Evolutionary conservation across 2,329 filamentous ascomycete genomes (phyloP).

Genomic region (Trichoderma oligosporum): DNA sequence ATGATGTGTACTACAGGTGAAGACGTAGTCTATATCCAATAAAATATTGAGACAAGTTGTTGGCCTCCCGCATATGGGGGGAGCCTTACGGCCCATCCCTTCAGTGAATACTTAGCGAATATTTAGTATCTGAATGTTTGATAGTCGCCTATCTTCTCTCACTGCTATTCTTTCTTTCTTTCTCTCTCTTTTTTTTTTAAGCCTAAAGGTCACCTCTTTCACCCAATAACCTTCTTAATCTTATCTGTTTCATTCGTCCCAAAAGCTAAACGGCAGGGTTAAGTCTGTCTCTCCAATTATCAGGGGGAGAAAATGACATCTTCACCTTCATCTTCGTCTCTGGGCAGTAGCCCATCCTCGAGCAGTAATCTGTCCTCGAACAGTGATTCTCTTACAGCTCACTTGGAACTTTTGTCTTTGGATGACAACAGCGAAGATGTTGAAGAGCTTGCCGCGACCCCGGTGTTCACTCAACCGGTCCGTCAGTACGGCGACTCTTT

Average conservation of each 20-base stretch:
- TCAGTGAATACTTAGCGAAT: background rate
- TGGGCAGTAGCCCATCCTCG: background rate
- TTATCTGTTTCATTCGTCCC: no score
- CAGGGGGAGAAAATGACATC: background rate
- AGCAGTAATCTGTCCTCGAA: background rate
- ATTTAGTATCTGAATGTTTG: background rate
- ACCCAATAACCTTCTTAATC: no score
- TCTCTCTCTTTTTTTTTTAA: no score
- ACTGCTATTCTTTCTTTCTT: background rate
- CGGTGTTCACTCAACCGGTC: conserved; percentile 24
- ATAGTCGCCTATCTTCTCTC: background rate
- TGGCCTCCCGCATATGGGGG: conserved; percentile 2
- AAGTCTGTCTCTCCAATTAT: no score
- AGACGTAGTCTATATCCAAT: background rate
- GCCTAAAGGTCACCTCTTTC: background rate
- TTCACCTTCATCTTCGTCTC: background rate
- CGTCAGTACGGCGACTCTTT: background rate
- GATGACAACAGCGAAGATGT: background rate
- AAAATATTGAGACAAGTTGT: background rate
- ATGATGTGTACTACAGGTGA: no score
- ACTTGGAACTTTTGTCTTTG: conserved; percentile 9
- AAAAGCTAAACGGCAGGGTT: no score
- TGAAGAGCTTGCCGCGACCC: conserved; percentile 19
- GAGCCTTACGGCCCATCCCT: background rate
- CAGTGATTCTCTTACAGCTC: background rate